Conservation (phyloP, 176 grass and related monocot genomes). For the Hordeum marinum region DNA sequence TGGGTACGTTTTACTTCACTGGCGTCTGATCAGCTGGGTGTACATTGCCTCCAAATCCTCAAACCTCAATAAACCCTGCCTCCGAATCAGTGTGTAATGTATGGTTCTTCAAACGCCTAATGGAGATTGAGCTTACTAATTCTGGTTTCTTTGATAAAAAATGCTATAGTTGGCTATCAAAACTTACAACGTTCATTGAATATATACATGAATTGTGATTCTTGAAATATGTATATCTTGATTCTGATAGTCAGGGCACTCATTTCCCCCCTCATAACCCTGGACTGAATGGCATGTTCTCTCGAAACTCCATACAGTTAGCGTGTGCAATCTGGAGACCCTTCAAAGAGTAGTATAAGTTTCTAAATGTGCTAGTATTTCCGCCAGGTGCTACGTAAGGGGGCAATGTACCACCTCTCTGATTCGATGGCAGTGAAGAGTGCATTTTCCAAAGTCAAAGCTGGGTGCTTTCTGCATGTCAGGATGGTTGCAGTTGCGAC, state of each 20-base stretch:
- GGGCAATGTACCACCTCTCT: constrained; percentile 56
- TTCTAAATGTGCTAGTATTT: constrained; percentile 35
- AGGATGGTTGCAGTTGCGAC: constrained; percentile 24
- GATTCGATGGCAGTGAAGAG: constrained; percentile 54
- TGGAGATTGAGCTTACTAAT: background rate
- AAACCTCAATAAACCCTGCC: background rate
- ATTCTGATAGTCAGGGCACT: background rate
- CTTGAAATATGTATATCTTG: constrained; percentile 2
- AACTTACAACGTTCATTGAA: background rate
- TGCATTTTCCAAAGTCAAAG: constrained; percentile 38
- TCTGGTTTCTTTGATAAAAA: background rate
- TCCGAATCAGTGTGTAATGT: background rate
- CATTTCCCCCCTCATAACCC: background rate
- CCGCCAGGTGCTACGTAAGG: constrained; percentile 45
- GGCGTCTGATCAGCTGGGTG: no score
- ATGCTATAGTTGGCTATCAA: background rate
- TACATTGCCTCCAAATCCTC: background rate
- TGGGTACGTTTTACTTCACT: no score
- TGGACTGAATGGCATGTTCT: background rate
- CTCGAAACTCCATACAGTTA: background rate
- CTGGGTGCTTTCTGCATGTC: constrained; percentile 52
- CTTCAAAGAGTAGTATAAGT: background rate
- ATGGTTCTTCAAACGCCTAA: background rate
- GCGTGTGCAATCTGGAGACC: background rate
- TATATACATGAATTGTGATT: background rate